phyloP scores from a whole-genome alignment of 83 land plant species.

The Thuja plicata region DNA sequence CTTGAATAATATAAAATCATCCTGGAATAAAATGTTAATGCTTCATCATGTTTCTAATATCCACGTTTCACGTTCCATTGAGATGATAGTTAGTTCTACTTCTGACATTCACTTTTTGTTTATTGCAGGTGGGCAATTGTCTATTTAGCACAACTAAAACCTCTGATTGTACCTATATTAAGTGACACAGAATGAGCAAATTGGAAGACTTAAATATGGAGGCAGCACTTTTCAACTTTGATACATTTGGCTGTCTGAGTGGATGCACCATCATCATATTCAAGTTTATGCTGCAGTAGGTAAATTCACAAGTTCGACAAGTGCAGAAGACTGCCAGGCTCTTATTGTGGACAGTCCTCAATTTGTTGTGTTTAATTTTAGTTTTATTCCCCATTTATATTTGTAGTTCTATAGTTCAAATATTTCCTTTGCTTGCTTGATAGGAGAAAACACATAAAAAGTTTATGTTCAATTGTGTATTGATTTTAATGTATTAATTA shows the following conservation, averaged over 20 bases:
- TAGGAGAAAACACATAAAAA: neutral
- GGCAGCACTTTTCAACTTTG: neutral
- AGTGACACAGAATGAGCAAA: constrained; percentile 9
- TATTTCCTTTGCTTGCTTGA: neutral
- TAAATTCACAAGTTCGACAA: constrained; percentile 5
- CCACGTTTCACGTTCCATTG: neutral
- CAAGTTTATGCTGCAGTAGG: neutral
- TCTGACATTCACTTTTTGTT: neutral
- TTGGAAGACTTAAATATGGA: neutral
- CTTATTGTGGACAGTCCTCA: neutral
- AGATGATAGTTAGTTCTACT: neutral
- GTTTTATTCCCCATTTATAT: neutral
- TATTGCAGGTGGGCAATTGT: constrained; percentile 22
- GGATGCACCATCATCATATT: constrained; percentile 4
- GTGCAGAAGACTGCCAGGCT: neutral
- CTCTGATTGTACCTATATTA: constrained; percentile 11
- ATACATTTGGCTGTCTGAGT: neutral
- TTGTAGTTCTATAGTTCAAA: neutral
- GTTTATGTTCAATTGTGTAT: neutral
- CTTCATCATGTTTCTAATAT: neutral
- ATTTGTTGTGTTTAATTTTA: neutral
- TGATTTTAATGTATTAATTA: neutral
- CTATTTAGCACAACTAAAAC: constrained; percentile 20
- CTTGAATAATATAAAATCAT: neutral
- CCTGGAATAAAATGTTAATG: neutral